Conservation (phyloP, 805 yeast genomes). For the Ogataea saltuana region DNA sequence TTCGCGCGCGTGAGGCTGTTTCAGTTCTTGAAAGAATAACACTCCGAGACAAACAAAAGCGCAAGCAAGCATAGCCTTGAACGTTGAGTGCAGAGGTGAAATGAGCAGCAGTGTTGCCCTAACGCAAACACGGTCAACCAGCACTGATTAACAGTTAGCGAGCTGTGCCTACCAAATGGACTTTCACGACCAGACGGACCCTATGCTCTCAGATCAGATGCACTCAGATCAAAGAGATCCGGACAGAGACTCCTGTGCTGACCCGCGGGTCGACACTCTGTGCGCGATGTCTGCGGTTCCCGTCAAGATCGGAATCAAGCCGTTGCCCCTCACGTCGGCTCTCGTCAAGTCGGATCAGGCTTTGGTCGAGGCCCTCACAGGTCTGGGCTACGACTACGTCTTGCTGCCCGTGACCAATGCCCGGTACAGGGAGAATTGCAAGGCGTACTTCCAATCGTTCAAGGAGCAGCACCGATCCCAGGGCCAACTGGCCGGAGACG, state of each 20-base stretch:
- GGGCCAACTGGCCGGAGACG: too few relatives aligned
- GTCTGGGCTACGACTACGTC: constrained; percentile 51
- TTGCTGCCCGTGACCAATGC: constrained; percentile 57
- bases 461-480: constrained; percentile 21
- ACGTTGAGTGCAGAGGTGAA: too few relatives aligned
- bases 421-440: constrained; percentile 47
- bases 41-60: too few relatives aligned
- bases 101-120: too few relatives aligned
- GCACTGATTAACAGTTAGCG: too few relatives aligned
- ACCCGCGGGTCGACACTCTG: constrained; percentile 6
- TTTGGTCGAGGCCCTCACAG: constrained; percentile 28
- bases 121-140: too few relatives aligned
- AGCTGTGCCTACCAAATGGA: neutral
- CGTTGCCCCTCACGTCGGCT: constrained; percentile 37
- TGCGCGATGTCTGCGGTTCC: neutral
- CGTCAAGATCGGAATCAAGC: constrained; percentile 47
- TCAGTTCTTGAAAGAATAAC: too few relatives aligned
- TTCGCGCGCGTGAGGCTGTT: constrained; percentile 10
- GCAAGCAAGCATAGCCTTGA: too few relatives aligned
- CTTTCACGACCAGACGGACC: neutral
- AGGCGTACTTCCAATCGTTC: constrained; percentile 38
- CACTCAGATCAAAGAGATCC: too few relatives aligned
- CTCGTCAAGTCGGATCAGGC: constrained; percentile 33
- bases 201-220: neutral
- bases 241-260: too few relatives aligned